These are phyloP conservation scores for Aureobasidium sp. DNA, from an alignment of 2,329 filamentous ascomycete species.

Conservation along the genomic window DNA sequence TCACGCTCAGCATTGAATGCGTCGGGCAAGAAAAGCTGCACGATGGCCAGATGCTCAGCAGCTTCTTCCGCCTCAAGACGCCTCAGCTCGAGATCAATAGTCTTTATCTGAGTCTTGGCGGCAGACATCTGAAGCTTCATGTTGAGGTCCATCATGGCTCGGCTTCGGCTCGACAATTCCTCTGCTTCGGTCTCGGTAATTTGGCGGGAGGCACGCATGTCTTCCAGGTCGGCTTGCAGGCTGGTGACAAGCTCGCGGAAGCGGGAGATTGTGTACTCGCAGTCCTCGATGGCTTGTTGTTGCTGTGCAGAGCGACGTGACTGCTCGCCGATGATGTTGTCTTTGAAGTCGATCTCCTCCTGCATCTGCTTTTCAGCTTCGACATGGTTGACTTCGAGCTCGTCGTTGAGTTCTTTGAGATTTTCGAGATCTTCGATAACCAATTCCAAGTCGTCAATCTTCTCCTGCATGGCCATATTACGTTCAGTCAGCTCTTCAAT, in stretches of 20 bases:
- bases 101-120: conserved; percentile 86
- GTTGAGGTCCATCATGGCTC: conserved; percentile 95
- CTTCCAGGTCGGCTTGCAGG: conserved; percentile 78
- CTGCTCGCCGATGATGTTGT: conserved; percentile 77
- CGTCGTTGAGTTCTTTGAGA: conserved; percentile 86
- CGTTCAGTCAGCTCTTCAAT: conserved; percentile 86
- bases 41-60: conserved; percentile 77
- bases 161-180: conserved; percentile 78
- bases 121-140: conserved; percentile 87
- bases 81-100: conserved; percentile 82
- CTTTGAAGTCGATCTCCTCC: conserved; percentile 84
- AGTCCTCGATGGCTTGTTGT: conserved; percentile 72
- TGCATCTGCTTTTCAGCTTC: conserved; percentile 93
- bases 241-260: conserved; percentile 86
- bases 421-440: conserved; percentile 83
- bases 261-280: conserved; percentile 81
- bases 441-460: conserved; percentile 73
- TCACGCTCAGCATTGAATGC: conserved; percentile 73
- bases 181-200: conserved; percentile 90
- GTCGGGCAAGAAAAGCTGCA: conserved; percentile 83
- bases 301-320: conserved; percentile 65
- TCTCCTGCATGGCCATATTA: conserved; percentile 75
- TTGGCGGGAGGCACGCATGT: conserved; percentile 85
- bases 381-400: conserved; percentile 86
- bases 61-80: conserved; percentile 85